These are phyloP conservation scores for Phalaenopsis equestris DNA, from an alignment of 106 monocot species.

Conservation along the genomic window DNA sequence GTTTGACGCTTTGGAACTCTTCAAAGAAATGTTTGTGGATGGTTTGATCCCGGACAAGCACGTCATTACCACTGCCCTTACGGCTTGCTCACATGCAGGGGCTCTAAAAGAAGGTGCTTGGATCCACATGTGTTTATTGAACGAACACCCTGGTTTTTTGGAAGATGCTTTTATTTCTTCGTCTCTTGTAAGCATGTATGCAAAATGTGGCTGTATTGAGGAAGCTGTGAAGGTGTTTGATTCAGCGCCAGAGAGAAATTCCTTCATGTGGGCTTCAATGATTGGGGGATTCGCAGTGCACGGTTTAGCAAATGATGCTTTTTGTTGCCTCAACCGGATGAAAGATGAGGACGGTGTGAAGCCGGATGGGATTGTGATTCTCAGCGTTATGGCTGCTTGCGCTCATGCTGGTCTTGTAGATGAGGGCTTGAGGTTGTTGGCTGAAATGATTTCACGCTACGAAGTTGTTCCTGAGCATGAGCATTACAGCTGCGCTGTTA, in stretches of 20 bases:
- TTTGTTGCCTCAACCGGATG: slow-evolving; percentile 37
- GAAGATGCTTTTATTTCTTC: slow-evolving; percentile 30
- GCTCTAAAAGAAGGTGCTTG: slow-evolving; percentile 29
- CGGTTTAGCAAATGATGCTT: slow-evolving; percentile 37
- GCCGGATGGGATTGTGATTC: slow-evolving; percentile 41
- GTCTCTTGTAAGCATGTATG: slow-evolving; percentile 58
- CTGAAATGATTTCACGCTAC: slow-evolving; percentile 21
- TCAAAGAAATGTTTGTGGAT: slow-evolving; percentile 12
- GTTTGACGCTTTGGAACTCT: slow-evolving; percentile 18
- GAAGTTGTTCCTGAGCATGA: slow-evolving; percentile 36
- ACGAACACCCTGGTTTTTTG: not conserved
- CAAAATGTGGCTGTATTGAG: slow-evolving; percentile 50
- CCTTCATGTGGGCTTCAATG: slow-evolving; percentile 44
- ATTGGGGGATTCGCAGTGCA: slow-evolving; percentile 50
- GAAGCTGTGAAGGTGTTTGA: slow-evolving; percentile 35
- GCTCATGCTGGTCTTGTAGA: slow-evolving; percentile 43
- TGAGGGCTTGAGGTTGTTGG: slow-evolving; percentile 31
- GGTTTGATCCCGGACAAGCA: slow-evolving; percentile 26
- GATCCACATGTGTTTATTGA: slow-evolving; percentile 32
- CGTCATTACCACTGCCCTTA: slow-evolving; percentile 37
- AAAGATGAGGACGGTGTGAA: slow-evolving; percentile 31
- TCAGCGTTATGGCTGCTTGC: slow-evolving; percentile 44
- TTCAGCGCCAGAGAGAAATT: slow-evolving; percentile 21
- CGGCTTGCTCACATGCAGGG: slow-evolving; percentile 48
- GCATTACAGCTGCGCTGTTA: slow-evolving; percentile 56